Conservation (phyloP, 2,329 filamentous ascomycete species). For the Pleurostoma richardsiae region DNA sequence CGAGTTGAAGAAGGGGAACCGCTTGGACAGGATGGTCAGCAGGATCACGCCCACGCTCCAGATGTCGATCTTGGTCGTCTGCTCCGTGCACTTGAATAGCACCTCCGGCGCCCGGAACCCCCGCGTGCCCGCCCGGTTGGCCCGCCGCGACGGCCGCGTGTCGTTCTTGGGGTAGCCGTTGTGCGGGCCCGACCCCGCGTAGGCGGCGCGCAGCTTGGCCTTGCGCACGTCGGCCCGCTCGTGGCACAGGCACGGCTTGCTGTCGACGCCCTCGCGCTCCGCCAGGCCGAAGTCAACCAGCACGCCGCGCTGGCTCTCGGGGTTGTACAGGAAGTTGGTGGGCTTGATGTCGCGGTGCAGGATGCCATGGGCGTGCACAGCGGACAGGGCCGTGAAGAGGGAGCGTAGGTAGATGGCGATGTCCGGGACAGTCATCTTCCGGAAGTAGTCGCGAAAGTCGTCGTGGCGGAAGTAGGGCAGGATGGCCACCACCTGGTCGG, state of each 20-base stretch:
- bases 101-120: constrained; percentile 97
- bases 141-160: constrained; percentile 77
- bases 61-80: constrained; percentile 90
- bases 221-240: constrained; percentile 59
- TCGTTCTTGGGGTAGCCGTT: constrained; percentile 84
- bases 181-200: constrained; percentile 48
- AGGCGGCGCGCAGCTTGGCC: constrained; percentile 51
- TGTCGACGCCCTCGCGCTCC: constrained; percentile 73
- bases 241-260: constrained; percentile 77
- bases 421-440: constrained; percentile 78
- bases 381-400: constrained; percentile 77
- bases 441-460: constrained; percentile 93
- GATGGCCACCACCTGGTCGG: constrained; percentile 92
- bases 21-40: constrained; percentile 83
- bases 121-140: constrained; percentile 90
- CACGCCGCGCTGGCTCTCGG: constrained; percentile 72
- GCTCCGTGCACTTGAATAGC: constrained; percentile 92
- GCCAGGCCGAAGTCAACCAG: constrained; percentile 99
- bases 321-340: constrained; percentile 95
- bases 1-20: constrained; percentile 98
- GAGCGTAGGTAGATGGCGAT: constrained; percentile 87
- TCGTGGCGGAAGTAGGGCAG: constrained; percentile 93
- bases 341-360: constrained; percentile 96
- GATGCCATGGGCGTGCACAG: constrained; percentile 79
- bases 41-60: constrained; percentile 98